Percentiles rank a stretch among this genome's conserved stretches.
phyloP scores from a whole-genome alignment of 805 yeast species.

The Lipomyces anomalus region DNA sequence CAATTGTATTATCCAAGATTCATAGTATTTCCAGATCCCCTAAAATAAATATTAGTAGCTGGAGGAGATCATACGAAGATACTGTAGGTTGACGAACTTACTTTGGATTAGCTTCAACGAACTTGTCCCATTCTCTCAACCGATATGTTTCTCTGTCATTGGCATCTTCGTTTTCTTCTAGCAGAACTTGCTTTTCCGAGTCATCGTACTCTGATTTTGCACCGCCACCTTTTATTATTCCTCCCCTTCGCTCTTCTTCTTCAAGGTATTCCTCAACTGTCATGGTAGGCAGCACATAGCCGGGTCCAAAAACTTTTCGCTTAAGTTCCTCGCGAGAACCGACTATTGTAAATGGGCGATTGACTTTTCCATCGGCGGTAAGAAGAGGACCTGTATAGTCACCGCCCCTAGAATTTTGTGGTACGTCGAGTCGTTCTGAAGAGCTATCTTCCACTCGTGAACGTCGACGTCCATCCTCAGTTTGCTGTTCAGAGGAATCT shows the following conservation, averaged over 20 bases:
- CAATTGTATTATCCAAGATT: constrained; percentile 46
- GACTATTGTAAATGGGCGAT: constrained; percentile 77
- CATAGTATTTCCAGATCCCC: constrained; percentile 84
- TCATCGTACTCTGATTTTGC: constrained; percentile 10
- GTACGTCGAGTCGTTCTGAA: constrained; percentile 56
- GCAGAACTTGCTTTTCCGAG: constrained; percentile 41
- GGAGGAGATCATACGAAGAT: background rate
- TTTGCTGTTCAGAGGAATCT: too few relatives aligned
- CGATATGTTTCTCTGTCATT: constrained; percentile 65
- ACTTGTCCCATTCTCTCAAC: constrained; percentile 88
- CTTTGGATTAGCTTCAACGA: constrained; percentile 73
- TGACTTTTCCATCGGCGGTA: constrained; percentile 68
- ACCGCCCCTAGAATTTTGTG: constrained; percentile 28
- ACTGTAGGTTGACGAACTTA: background rate
- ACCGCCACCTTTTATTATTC: constrained; percentile 45
- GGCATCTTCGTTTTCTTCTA: constrained; percentile 55
- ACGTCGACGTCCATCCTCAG: too few relatives aligned
- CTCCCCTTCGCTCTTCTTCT: constrained; percentile 78
- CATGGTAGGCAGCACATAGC: constrained; percentile 90
- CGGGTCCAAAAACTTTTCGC: constrained; percentile 77
- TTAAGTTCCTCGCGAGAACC: constrained; percentile 48
- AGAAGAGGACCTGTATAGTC: constrained; percentile 41
- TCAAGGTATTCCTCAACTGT: constrained; percentile 87
- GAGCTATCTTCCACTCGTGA: constrained; percentile 35
- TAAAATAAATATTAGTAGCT: background rate